Conservation (phyloP, 768 basidiomycete species). For the Boletus huronensis region DNA sequence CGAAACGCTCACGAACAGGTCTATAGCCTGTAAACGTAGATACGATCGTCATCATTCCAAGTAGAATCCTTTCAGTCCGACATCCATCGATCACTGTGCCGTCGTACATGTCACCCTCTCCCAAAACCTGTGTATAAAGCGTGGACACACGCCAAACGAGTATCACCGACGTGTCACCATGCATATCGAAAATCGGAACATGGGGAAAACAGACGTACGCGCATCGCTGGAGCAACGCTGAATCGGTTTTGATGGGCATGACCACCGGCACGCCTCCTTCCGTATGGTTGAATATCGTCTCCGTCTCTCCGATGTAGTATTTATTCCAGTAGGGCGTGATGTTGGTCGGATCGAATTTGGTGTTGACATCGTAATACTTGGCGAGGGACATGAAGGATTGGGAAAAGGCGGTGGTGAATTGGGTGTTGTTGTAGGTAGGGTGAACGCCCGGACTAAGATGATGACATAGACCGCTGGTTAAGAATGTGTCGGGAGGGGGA, state of each 20-base stretch:
- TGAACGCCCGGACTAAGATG: not conserved
- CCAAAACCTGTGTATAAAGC: conserved; percentile 14
- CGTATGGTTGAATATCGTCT: conserved; percentile 18
- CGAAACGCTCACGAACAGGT: no score
- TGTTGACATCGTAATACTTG: conserved; percentile 23
- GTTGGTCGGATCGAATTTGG: conserved; percentile 10
- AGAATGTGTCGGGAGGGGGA: not conserved
- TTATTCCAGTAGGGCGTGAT: conserved; percentile 16
- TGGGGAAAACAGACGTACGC: conserved; percentile 2
- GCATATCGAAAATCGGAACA: no score
- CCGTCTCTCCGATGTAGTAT: conserved; percentile 1
- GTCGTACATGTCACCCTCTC: conserved; percentile 4
- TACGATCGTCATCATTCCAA: no score
- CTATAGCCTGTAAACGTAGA: no score
- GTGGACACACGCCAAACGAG: not conserved
- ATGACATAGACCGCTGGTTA: not conserved
- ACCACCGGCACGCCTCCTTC: conserved; percentile 2
- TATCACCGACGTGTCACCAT: not conserved
- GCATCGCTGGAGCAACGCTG: conserved; percentile 3
- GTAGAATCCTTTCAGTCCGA: not conserved
- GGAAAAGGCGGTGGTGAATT: conserved; percentile 29
- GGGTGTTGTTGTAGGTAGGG: conserved; percentile 24
- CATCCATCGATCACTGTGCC: conserved; percentile 1
- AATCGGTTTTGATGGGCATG: conserved; percentile 1
- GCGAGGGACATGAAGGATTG: conserved; percentile 26